Conservation (phyloP, 305 asterid genomes). For the Solanum hybrid region DNA sequence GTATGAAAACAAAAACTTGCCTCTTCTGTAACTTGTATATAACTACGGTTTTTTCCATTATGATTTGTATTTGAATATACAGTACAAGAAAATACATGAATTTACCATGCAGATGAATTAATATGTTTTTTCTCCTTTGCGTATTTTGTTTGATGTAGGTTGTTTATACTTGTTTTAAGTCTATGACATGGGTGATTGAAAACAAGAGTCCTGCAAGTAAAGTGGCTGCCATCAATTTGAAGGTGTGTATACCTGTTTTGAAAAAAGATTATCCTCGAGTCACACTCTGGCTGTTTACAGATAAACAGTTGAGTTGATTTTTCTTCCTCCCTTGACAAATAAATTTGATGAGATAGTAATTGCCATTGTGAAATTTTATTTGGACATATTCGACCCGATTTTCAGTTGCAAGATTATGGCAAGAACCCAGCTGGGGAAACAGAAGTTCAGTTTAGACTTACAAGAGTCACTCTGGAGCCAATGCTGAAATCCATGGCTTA, state of each 20-base stretch:
- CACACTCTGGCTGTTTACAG: background rate
- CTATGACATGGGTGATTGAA: constrained; percentile 79
- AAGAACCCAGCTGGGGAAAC: constrained; percentile 59
- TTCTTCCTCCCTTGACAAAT: background rate
- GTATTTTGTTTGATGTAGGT: constrained; percentile 29
- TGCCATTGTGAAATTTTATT: background rate
- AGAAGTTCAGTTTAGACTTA: constrained; percentile 67
- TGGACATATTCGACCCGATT: background rate
- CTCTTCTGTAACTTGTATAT: constrained; percentile 1
- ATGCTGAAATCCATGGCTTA: constrained; percentile 77
- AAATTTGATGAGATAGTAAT: background rate
- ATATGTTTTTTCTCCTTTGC: background rate
- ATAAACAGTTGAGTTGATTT: background rate
- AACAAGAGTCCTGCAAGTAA: constrained; percentile 42
- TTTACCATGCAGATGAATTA: background rate
- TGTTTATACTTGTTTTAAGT: constrained; percentile 67
- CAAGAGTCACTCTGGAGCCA: constrained; percentile 66
- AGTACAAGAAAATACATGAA: background rate
- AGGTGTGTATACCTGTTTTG: constrained; percentile 35
- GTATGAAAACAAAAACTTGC: constrained; percentile 22
- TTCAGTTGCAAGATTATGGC: constrained; percentile 74
- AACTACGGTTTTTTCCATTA: background rate
- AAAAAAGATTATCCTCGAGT: background rate
- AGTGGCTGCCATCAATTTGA: constrained; percentile 63
- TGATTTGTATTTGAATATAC: background rate